These are phyloP conservation scores for Glomus cerebriforme DNA, from an alignment of 192 early-diverging fungal genomes.

Conservation along the genomic window DNA sequence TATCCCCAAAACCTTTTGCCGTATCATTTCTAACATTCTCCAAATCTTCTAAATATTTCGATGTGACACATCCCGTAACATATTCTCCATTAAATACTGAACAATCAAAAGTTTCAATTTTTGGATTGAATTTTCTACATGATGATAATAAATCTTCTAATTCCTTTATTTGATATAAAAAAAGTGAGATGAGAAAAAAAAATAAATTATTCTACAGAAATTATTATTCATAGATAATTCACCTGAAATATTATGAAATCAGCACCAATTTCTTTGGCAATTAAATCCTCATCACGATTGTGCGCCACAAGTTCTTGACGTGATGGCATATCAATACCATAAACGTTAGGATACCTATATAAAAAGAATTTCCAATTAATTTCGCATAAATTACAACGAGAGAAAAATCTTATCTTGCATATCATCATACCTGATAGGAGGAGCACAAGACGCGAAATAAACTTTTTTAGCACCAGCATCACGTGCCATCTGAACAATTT, in stretches of 20 bases:
- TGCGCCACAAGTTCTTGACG: conserved; percentile 90
- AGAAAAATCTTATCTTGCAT: not conserved
- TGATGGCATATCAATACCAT: conserved; percentile 99
- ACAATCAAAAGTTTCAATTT: conserved; percentile 84
- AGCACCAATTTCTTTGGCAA: conserved; percentile 88
- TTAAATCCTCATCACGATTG: conserved; percentile 72
- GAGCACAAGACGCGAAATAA: conserved; percentile 98
- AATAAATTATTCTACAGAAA: not conserved
- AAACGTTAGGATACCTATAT: conserved; percentile 90
- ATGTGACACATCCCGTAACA: conserved; percentile 74
- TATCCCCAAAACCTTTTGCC: conserved; percentile 39
- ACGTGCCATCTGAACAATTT: conserved; percentile 99
- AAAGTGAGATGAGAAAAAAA: not conserved
- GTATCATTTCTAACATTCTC: conserved; percentile 54
- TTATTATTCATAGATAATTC: conserved; percentile 20
- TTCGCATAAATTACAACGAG: not conserved
- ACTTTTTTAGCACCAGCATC: conserved; percentile 99
- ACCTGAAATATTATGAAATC: conserved; percentile 95
- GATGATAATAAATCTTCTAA: conserved; percentile 85
- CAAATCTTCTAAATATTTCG: conserved; percentile 64
- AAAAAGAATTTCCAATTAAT: conserved; percentile 36
- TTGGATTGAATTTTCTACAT: conserved; percentile 82
- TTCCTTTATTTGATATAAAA: conserved; percentile 42
- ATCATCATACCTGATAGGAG: conserved; percentile 70
- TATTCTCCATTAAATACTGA: conserved; percentile 97